Evolutionary conservation across 306 rosid genomes (phyloP), one percentile per base, ranked within the genome.

Genomic region (Medicago lupulina): DNA sequence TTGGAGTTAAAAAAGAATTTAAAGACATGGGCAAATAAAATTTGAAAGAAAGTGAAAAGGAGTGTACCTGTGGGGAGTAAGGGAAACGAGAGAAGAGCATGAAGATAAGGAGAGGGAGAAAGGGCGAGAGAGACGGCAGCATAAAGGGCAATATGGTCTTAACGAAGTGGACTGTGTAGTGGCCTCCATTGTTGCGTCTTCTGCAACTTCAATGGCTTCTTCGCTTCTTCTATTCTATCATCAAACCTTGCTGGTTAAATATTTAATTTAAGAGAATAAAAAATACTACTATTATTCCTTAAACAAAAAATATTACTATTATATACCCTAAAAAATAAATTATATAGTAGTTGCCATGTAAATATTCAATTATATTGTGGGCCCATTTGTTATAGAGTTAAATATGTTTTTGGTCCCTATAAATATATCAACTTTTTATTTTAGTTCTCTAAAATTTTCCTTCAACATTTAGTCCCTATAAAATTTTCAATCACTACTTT

Each of bases 131-230:
- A 84, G 65, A 10, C 85, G 82, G 85, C 84, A 87, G 79, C 80
- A 78, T 5, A 90, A 86, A 47, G 92, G 89, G 85, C 87, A 85
- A 72, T 73, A 74, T 31, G 89, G 90, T 36, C 96, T 78, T 13
- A 93, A 76, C 46, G 86, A 77, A 67, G 84, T 75, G 36, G 85
- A 76, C 51, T 83, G 89, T 63, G 79, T 51, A 53, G 89, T 85
- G 28, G 87, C 76, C 73, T 91, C 96, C 89, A 88, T 83, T 70
- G 66, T 83, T 78, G 41, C 38, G 53, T 23, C 67, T 55, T 28
- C 69, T 58, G 59, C 68, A 75, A 90, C 63, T 18, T 39, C 81
- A 83, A 77, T 85, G 79, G 68, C 75, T 82, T 61, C 49, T n/a
- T 38, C 31, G 57, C 81, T 78, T 76, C 78, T 80, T 78, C 77